Base-by-base conservation (phyloP, 2,329 filamentous ascomycete species). In the Aspergillus awamori region DNA sequence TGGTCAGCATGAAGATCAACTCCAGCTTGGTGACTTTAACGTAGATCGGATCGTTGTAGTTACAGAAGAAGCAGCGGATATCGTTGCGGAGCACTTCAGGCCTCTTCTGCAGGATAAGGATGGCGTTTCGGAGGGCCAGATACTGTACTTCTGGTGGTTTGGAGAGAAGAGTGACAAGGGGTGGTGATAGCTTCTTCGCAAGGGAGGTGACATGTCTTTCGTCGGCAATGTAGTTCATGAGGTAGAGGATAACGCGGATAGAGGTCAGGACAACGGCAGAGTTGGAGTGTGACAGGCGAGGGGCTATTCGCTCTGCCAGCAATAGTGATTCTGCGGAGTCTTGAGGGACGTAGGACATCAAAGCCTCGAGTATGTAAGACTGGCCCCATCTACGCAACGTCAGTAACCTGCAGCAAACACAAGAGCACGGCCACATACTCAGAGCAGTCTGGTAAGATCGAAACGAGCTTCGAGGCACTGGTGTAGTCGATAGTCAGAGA, bases 111-210 rank as follows among this genome's bases (percentile, higher is more conserved):
- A 99, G 82, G 68, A 99, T 99, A 13, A 99, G 83, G 2, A 99
- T 84, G 0, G 95, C 95, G 74, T 99, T 99, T 65, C 95, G 86
- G 17, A 99, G 84, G 0, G 95, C 95, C 6, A 99, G 84, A 73
- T 99, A 99, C 76, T 99, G 95, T n/a, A 99, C 95, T 75, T 99
- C 95, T 0, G 95, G 92, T 0, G 94, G 94, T 79, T 99, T 99
- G 55, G 94, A 95, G 24, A 99, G 85, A 8, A 99, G 83, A 0
- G 95, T 99, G 33, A 99, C 94, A 4, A 99, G 84, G 3, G 95
- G 95, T 13, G 95, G 95, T 6, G 95, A 98, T 10, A 99, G 84
- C 78, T 98, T 99, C 70, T 91, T 88, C 77, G 93, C 97, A 41
- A 99, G 82, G 1, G 89, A 87, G 4, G 91, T 88, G 64, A 97